phyloP scores from a whole-genome alignment of 805 yeast genomes.

The Ogataea allantospora region DNA sequence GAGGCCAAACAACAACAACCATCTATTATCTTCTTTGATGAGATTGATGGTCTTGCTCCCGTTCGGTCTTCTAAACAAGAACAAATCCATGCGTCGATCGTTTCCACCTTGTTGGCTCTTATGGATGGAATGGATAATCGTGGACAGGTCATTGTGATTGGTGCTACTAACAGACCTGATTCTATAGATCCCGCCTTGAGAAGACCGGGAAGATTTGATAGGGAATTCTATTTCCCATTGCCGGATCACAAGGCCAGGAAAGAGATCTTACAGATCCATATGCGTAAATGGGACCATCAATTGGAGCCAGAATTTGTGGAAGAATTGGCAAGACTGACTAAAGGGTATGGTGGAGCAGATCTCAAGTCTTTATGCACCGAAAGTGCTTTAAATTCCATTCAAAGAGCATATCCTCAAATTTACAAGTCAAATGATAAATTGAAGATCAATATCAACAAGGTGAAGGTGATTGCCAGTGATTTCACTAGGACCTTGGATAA shows the following conservation, averaged over 20 bases:
- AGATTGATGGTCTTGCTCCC: conserved; percentile 97
- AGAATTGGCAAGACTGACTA: conserved; percentile 74
- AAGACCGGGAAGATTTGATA: conserved; percentile 95
- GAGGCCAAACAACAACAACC: conserved; percentile 97
- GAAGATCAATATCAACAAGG: conserved; percentile 64
- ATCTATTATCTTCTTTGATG: conserved; percentile 93
- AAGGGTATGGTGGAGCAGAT: conserved; percentile 99
- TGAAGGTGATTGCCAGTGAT: conserved; percentile 76
- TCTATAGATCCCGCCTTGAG: conserved; percentile 97
- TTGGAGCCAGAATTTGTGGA: conserved; percentile 54
- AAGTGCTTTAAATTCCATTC: conserved; percentile 89
- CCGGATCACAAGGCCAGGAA: conserved; percentile 81
- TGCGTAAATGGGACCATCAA: conserved; percentile 84
- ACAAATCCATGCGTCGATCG: conserved; percentile 97
- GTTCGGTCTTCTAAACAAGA: conserved; percentile 97
- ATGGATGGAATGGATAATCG: conserved; percentile 99
- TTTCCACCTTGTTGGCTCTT: conserved; percentile 87
- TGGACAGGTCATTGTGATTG: conserved; percentile 97
- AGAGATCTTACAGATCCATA: conserved; percentile 80
- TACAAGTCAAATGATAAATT: conserved; percentile 74
- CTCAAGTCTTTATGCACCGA: conserved; percentile 92
- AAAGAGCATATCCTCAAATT: conserved; percentile 90
- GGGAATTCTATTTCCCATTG: conserved; percentile 93
- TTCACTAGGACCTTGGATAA: conserved; percentile 83
- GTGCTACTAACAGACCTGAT: conserved; percentile 97